phyloP scores from a whole-genome alignment of 129 eudicot genomes.

The Saussurea involucrata region DNA sequence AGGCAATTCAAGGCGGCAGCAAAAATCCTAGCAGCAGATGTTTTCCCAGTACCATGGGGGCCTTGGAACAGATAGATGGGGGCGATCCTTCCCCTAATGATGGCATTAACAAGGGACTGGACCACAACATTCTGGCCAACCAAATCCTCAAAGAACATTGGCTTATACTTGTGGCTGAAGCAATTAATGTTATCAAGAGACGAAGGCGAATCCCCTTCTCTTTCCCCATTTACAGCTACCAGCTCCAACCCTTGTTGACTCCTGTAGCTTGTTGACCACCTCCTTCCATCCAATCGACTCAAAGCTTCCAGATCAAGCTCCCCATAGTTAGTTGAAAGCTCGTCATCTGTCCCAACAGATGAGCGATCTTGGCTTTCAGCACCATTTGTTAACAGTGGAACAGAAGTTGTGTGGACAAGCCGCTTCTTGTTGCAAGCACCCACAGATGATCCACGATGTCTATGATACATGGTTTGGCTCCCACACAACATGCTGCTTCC shows the following conservation, averaged over 20 bases:
- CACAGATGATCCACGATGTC: conserved; percentile 34
- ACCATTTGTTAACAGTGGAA: conserved; percentile 71
- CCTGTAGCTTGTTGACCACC: conserved; percentile 89
- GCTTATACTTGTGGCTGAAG: conserved; percentile 75
- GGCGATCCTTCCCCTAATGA: conserved; percentile 63
- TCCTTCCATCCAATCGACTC: conserved; percentile 93
- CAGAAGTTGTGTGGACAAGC: conserved; percentile 39
- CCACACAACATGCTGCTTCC: conserved; percentile 83
- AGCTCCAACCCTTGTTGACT: conserved; percentile 76
- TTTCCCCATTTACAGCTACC: conserved; percentile 56
- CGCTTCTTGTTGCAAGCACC: conserved; percentile 53
- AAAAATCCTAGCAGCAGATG: conserved; percentile 72
- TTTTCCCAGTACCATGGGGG: conserved; percentile 95
- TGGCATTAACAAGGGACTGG: conserved; percentile 66
- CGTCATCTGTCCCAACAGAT: conserved; percentile 77
- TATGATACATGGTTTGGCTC: conserved; percentile 48
- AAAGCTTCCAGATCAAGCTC: conserved; percentile 92
- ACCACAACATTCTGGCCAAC: conserved; percentile 79
- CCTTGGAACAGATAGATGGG: conserved; percentile 90
- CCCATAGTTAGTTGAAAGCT: conserved; percentile 72
- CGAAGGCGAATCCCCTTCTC: conserved; percentile 51
- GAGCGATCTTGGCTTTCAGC: conserved; percentile 60
- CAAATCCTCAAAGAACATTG: conserved; percentile 84
- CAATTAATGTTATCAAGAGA: conserved; percentile 60
- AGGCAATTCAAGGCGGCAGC: conserved; percentile 87